Base-by-base conservation (phyloP, 2,329 filamentous ascomycete genomes). In the Aspergillus neoniger region DNA sequence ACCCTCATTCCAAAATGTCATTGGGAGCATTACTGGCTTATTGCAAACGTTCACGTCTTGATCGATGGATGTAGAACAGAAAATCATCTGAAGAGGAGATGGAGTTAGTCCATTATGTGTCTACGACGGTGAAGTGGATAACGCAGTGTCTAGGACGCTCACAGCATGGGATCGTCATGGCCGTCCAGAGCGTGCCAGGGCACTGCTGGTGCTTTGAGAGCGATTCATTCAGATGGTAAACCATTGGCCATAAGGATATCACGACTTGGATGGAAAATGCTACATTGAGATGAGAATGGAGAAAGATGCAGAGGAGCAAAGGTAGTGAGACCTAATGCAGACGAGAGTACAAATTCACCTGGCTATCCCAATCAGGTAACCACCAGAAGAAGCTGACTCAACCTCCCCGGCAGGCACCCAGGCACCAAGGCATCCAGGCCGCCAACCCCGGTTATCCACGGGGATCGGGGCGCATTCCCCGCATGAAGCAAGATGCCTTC, bases 401-500 rank as follows among this genome's bases (percentile, higher is more conserved):
- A 25, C 47, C 23, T 15, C 30, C 7, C 14, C 19, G n/a, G 7
- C n/a, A 52, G 49, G 49, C 50, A 21, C 5, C 2, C n/a, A 23
- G 30, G 49, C 30, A 52, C n/a, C 23, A 6, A 50, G 23, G 21
- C 23, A 32, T 7, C 5, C 4, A 32, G 47, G 25, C 49, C 17
- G 23, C 17, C 23, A 30, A 32, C 39, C 25, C 39, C 53, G 53
- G 53, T 55, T 55, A 55, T 55, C 28, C 53, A 32, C 53, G 53
- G 52, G 52, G 52, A 9, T 55, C 38, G 52, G 53, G 51, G 36
- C 25, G 43, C 53, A 55, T 55, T 55, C 53, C 53, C 53, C 53
- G 53, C 53, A 55, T 55, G 53, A 55, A 36, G 39, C 21, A 43
- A 44, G 38, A 38, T 12, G 67, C 67, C 57, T 14, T 60, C 50